Conservation (phyloP, 2,329 filamentous ascomycete species). For the Trichoderma citrinoviride region DNA sequence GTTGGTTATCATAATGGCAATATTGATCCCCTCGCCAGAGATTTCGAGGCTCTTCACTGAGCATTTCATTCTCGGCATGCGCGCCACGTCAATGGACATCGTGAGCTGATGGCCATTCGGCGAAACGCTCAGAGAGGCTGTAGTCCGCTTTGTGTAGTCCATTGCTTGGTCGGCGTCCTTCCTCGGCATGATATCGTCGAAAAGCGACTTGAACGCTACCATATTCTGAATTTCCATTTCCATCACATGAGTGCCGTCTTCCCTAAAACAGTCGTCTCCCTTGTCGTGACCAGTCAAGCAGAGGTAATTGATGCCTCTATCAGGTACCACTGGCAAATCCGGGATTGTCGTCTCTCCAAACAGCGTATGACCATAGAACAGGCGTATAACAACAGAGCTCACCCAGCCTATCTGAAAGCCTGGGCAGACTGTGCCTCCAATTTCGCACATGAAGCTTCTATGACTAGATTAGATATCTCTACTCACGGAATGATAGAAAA, state of each 20-base stretch:
- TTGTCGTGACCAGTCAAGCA: no score
- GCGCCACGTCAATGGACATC: not conserved
- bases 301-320: not conserved
- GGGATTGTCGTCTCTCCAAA: not conserved
- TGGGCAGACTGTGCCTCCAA: not conserved
- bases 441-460: not conserved
- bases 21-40: not conserved
- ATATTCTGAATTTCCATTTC: not conserved
- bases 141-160: rapidly evolving
- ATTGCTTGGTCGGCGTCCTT: no score
- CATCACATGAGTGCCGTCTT: rapidly evolving
- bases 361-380: not conserved
- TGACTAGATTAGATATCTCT: not conserved
- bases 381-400: not conserved
- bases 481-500: no score
- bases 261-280: not conserved
- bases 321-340: not conserved
- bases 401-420: not conserved
- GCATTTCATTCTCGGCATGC: not conserved
- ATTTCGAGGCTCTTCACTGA: not conserved
- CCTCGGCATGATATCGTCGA: not conserved
- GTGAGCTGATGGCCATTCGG: not conserved
- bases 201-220: not conserved
- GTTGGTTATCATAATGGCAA: not conserved
- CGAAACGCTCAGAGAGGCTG: not conserved